Base-by-base conservation (phyloP, 345 rosid genomes). In the Lepidium didymum region DNA sequence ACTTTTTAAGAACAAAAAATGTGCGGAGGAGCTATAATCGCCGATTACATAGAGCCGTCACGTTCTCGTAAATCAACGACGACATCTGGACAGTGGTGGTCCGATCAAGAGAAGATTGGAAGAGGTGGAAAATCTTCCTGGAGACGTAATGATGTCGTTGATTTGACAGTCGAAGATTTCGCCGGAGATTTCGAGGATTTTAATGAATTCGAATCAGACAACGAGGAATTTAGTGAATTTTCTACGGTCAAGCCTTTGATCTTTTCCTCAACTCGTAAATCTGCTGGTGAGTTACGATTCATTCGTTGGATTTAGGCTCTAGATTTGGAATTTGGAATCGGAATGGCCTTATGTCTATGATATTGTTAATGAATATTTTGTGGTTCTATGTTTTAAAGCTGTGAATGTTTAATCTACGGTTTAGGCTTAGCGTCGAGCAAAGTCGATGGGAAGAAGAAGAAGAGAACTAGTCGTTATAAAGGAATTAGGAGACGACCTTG, bases 401-500 rank as follows among this genome's bases (percentile, higher is more conserved):
- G 3, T 54, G 14, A 14, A 41, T 13, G n/a, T 37, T 33, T 45
- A 9, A 13, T 63, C 45, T 4, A 42, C 43, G 61, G 25, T 3
- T 3, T 6, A 64, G 42, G 34, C 37, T 67, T 62, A 67, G 43
- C 35, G 15, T 69, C 50, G 75, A 72, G 56, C 38, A 11, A 8
- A 63, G 67, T 4, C 64, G 64, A 61, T 8, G 67, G 12, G 45
- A 73, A 18, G 29, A 58, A 23, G 29, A 58, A 23, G 68, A 58
- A n/a, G 49, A 37, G 8, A 10, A 53, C 4, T 8, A 87, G 77
- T 72, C 59, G 69, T 62, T 92, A 87, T 84, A 80, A 92, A 76
- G 98, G 98, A 72, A 87, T 89, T 51, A 79, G 98, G 77, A 91
- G 72, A 73, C 58, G 98, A 64, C 89, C 98, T 2, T 89, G 95